Percentiles rank a stretch among this genome's conserved stretches.
phyloP scores from a whole-genome alignment of 495 filamentous ascomycete species.

The Penicillium coffeae region DNA sequence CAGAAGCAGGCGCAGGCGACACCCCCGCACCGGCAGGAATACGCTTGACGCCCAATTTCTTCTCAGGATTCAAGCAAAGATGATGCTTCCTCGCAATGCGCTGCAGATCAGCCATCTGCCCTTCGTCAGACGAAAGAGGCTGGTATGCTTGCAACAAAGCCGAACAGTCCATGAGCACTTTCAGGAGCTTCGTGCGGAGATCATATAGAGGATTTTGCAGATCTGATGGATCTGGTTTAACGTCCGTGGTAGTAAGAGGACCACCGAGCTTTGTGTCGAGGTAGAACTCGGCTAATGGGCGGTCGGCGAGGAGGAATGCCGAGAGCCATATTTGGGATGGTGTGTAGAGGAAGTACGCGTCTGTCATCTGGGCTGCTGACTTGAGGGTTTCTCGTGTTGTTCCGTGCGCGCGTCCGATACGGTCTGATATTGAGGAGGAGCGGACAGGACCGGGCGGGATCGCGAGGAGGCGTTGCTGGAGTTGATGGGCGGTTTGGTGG shows the following conservation, averaged over 20 bases:
- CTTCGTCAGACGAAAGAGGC: conserved; percentile 40
- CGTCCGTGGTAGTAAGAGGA: conserved; percentile 13
- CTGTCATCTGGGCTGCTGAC: conserved; percentile 75
- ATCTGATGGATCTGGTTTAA: conserved; percentile 6
- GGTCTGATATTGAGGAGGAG: conserved; percentile 27
- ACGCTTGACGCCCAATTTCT: conserved; percentile 47
- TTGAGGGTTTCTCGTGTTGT: conserved; percentile 71
- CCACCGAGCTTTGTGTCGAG: conserved; percentile 65
- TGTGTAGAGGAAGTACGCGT: conserved; percentile 94
- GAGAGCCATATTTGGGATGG: conserved; percentile 91
- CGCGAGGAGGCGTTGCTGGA: conserved; percentile 29
- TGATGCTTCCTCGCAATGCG: conserved; percentile 68
- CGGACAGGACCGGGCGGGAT: conserved; percentile 23
- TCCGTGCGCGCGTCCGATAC: conserved; percentile 65
- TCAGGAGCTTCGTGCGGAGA: conserved; percentile 40
- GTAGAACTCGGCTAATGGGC: conserved; percentile 65
- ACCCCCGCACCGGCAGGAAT: conserved; percentile 22
- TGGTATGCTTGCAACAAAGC: conserved; percentile 34
- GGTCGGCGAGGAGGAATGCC: conserved; percentile 70
- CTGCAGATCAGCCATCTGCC: conserved; percentile 50
- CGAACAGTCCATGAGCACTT: conserved; percentile 40
- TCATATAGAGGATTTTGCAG: conserved; percentile 25
- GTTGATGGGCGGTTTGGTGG: conserved; percentile 32
- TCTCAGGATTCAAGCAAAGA: conserved; percentile 72
- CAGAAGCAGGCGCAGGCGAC: conserved; percentile 23